These are phyloP conservation scores for Mortierella sp. DNA, from an alignment of 371 early-diverging fungal species.

Conservation along the genomic window DNA sequence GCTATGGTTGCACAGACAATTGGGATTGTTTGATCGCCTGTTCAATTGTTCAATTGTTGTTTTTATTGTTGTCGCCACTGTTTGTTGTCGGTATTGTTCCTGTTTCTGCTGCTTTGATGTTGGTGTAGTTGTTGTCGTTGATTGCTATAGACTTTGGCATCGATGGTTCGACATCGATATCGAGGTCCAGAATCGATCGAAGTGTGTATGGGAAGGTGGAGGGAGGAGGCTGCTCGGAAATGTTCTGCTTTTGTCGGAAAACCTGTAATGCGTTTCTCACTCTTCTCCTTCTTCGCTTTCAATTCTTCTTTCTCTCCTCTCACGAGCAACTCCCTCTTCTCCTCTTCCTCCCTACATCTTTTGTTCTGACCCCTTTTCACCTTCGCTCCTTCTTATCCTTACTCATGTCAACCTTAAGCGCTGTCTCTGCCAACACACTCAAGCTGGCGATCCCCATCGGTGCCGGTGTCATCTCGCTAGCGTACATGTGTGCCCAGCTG, in stretches of 20 bases:
- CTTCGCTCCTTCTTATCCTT: not conserved
- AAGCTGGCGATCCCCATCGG: slow-evolving; percentile 18
- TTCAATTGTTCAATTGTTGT: not conserved
- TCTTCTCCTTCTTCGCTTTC: not conserved
- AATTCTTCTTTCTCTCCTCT: not conserved
- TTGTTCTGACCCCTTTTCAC: not conserved
- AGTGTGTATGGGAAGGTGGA: not conserved
- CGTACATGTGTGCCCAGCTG: slow-evolving; percentile 15
- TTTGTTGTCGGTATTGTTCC: too few relatives aligned
- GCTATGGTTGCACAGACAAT: not conserved
- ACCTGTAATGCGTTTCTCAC: not conserved
- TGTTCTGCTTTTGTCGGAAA: not conserved
- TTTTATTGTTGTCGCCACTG: too few relatives aligned
- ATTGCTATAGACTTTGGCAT: not conserved
- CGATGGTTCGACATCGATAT: not conserved
- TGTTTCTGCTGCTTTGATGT: too few relatives aligned
- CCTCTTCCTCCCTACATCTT: not conserved
- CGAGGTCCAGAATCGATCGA: not conserved
- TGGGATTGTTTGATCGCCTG: not conserved
- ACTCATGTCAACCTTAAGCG: not conserved
- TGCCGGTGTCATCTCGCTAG: slow-evolving; percentile 17
- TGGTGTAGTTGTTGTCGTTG: too few relatives aligned
- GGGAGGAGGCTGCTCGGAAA: not conserved
- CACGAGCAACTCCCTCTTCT: too few relatives aligned
- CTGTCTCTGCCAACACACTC: not conserved